Evolutionary conservation across 1,284 basidiomycete species (phyloP).

Genomic region (Fomes fomentarius): DNA sequence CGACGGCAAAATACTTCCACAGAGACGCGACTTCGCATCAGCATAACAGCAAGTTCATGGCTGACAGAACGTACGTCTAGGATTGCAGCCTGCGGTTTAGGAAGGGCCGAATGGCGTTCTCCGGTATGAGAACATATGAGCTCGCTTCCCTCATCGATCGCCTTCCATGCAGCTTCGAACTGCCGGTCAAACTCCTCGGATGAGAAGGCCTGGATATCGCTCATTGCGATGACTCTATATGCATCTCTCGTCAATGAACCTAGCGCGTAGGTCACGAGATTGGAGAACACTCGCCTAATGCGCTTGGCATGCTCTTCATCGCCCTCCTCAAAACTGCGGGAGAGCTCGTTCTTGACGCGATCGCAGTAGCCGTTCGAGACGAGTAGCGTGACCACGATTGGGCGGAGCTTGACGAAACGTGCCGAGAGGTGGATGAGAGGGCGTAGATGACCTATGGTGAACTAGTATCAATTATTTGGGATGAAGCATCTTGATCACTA

Average conservation of each 20-base stretch:
- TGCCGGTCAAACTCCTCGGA: background rate
- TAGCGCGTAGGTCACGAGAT: no score
- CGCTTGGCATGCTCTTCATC: constrained; percentile 13
- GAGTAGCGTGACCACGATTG: constrained; percentile 26
- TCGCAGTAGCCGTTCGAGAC: constrained; percentile 12
- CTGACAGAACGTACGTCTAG: constrained; percentile 6
- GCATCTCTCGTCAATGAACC: background rate
- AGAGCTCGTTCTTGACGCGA: constrained; percentile 23
- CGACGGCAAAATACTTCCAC: constrained; percentile 18
- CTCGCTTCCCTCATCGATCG: background rate
- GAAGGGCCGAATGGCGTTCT: background rate
- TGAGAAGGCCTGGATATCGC: background rate
- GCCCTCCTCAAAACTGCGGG: constrained; percentile 17
- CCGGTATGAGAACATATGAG: constrained; percentile 8
- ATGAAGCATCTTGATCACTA: background rate
- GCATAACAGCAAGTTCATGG: background rate
- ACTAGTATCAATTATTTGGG: no score
- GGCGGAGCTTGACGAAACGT: constrained; percentile 21
- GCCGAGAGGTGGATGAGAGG: constrained; percentile 24
- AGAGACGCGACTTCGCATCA: background rate
- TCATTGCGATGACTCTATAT: constrained; percentile 14
- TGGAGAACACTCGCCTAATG: constrained; percentile 9
- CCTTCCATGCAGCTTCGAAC: background rate
- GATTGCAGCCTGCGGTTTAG: constrained; percentile 8
- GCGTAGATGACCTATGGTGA: constrained; percentile 27